Conservation (phyloP, 495 filamentous ascomycete species). For the Pyronema omphalodes region DNA sequence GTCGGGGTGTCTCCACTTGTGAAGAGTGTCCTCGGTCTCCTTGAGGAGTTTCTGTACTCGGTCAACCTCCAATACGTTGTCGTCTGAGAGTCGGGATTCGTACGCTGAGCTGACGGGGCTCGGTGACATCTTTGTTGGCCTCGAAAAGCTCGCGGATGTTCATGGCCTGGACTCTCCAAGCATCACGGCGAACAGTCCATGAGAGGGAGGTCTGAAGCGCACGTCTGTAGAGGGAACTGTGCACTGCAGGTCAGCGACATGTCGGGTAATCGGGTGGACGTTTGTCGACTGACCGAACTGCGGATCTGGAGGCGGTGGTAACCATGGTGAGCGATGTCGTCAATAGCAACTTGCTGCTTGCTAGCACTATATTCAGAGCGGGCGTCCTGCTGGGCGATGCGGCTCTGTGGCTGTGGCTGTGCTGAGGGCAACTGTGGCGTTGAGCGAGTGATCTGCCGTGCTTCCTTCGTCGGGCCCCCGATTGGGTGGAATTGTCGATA, state of each 20-base stretch:
- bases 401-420: neutral
- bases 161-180: conserved; percentile 88
- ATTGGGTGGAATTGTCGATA: neutral
- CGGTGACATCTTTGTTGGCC: conserved; percentile 67
- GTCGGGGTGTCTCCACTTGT: conserved; percentile 95
- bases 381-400: neutral
- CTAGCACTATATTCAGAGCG: neutral
- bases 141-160: conserved; percentile 95
- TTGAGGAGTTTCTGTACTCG: conserved; percentile 49
- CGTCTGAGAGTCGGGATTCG: conserved; percentile 6
- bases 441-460: neutral
- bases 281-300: conserved; percentile 12
- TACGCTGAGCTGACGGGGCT: conserved; percentile 79
- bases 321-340: neutral
- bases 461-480: neutral
- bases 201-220: conserved; percentile 82
- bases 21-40: conserved; percentile 71
- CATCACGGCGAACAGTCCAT: conserved; percentile 75
- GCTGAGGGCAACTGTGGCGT: neutral
- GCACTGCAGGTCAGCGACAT: conserved; percentile 1
- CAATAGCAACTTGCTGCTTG: neutral
- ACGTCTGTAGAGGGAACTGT: conserved; percentile 80
- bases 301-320: conserved; percentile 18
- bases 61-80: neutral
- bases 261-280: neutral